phyloP scores from a whole-genome alignment of 176 grass and related monocot genomes.

The Rhipidocladum racemiflorum region DNA sequence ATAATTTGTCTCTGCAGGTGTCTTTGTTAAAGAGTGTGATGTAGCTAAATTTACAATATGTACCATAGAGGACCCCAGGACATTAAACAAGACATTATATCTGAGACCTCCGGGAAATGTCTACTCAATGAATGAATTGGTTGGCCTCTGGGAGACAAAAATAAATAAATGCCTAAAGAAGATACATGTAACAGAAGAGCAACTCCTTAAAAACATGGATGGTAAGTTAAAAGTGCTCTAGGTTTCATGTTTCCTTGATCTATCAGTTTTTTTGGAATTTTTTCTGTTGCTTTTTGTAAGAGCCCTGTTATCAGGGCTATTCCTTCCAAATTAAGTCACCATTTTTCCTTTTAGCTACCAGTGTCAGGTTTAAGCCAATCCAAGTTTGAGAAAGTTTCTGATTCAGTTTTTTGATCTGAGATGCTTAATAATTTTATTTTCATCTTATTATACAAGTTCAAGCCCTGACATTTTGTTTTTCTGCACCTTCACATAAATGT shows the following conservation, averaged over 20 bases:
- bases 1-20: conserved; percentile 45
- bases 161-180: conserved; percentile 52
- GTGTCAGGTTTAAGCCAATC: neutral
- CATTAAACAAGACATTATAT: conserved; percentile 77
- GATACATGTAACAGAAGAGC: conserved; percentile 56
- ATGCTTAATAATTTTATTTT: neutral
- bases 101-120: conserved; percentile 69
- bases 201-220: conserved; percentile 65
- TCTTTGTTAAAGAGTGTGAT: conserved; percentile 73
- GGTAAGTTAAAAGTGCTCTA: conserved; percentile 46
- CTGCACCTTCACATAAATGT: neutral
- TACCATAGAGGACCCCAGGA: conserved; percentile 70
- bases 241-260: neutral
- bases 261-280: neutral
- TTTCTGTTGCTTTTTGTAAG: conserved; percentile 30
- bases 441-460: neutral
- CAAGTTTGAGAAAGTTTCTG: conserved; percentile 2
- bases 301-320: neutral
- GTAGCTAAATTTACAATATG: conserved; percentile 77
- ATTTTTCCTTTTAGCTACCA: neutral
- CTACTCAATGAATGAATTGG: conserved; percentile 69
- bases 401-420: neutral
- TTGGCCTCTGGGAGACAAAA: conserved; percentile 74
- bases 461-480: neutral
- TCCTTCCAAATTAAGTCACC: neutral